These are phyloP conservation scores for Fusarium succisae DNA, from an alignment of 2,329 filamentous ascomycete species.

Conservation along the genomic window DNA sequence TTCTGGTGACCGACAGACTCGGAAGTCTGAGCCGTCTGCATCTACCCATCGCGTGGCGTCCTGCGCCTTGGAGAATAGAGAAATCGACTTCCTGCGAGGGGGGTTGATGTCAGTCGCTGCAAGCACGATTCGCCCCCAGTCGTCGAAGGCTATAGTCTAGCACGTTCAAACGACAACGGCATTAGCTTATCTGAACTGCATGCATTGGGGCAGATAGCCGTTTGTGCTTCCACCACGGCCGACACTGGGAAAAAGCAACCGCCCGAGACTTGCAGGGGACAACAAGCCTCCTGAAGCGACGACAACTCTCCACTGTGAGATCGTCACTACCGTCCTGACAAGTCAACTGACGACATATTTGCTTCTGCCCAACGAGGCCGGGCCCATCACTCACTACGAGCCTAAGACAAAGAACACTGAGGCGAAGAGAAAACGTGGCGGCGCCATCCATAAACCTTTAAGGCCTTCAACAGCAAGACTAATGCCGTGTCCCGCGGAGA, in stretches of 20 bases:
- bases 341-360: not conserved
- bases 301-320: not conserved
- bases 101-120: not conserved
- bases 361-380: not conserved
- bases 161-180: not conserved
- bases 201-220: not conserved
- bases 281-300: not conserved
- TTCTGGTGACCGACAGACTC: not conserved
- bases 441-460: slow-evolving; percentile 10
- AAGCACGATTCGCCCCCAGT: not conserved
- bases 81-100: not conserved
- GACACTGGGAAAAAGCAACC: slow-evolving; percentile 5
- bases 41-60: not conserved
- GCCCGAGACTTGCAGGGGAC: not conserved
- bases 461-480: slow-evolving; percentile 8
- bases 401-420: not conserved
- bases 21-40: slow-evolving; percentile 9
- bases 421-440: slow-evolving; percentile 13
- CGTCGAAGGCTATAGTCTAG: not conserved
- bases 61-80: slow-evolving; percentile 5
- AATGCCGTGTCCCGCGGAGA: slow-evolving; percentile 1
- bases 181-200: not conserved
- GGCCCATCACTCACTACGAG: not conserved
- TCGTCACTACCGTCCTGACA: not conserved
- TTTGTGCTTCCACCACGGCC: not conserved